Conservation (phyloP, 2,329 filamentous ascomycete species). For the Fusarium goolgardi region DNA sequence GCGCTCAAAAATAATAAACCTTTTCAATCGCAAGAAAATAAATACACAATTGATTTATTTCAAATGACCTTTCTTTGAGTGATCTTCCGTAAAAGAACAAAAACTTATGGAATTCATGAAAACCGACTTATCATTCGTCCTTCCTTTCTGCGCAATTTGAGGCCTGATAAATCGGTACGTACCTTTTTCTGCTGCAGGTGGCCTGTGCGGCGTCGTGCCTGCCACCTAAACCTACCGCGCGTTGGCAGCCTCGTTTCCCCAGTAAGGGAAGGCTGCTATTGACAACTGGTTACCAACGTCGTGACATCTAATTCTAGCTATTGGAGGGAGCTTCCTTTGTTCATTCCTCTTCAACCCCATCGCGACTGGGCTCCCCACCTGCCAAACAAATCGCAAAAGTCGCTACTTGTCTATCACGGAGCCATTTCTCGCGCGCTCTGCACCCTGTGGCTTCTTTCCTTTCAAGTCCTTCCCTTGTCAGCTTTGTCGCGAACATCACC, state of each 20-base stretch:
- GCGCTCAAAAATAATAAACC: not conserved
- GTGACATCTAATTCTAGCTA: constrained; percentile 36
- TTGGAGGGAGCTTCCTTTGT: constrained; percentile 41
- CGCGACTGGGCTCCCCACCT: constrained; percentile 38
- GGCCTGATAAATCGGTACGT: constrained; percentile 10
- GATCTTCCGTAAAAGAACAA: too few relatives aligned
- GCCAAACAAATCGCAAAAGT: constrained; percentile 25
- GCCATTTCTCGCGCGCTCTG: constrained; percentile 8
- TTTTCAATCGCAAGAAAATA: not conserved
- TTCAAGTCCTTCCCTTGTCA: constrained; percentile 43
- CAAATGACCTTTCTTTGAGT: not conserved
- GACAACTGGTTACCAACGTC: constrained; percentile 38
- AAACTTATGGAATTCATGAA: not conserved
- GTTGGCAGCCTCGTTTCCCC: constrained; percentile 43
- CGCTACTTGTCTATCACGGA: constrained; percentile 3
- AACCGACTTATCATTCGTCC: not conserved
- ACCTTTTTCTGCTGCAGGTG: constrained; percentile 14
- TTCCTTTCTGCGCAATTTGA: not conserved
- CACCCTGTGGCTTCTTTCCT: constrained; percentile 22
- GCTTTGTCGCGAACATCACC: constrained; percentile 29
- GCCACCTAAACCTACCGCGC: constrained; percentile 15
- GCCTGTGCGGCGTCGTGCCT: constrained; percentile 37
- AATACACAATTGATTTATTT: not conserved
- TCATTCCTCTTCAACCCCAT: constrained; percentile 38
- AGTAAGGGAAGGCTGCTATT: constrained; percentile 40